Evolutionary conservation across 1,284 basidiomycete species (phyloP).

Genomic region (Cutaneotrichosporon sp.): DNA sequence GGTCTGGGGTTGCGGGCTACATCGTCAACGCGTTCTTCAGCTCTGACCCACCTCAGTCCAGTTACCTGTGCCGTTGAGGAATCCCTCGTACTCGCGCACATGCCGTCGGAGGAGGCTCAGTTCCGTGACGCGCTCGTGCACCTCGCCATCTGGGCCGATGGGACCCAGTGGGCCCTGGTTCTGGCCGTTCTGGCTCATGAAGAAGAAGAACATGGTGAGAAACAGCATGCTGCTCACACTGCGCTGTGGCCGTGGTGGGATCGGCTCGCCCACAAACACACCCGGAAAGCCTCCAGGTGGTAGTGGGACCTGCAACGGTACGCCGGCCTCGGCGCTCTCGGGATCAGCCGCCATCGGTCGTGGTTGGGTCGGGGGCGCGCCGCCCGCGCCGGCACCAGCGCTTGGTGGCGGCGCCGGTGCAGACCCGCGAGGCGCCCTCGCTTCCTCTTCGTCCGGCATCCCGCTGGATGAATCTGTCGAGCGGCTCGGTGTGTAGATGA

Average conservation of each 20-base stretch:
- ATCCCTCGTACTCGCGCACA: slow-evolving; percentile 33
- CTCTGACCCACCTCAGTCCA: slow-evolving; percentile 37
- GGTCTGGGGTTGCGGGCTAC: slow-evolving; percentile 26
- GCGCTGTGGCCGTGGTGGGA: slow-evolving; percentile 23
- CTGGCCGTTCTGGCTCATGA: slow-evolving; percentile 42
- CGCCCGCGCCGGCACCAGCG: neutral
- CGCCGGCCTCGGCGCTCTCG: too few relatives aligned
- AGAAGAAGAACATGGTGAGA: slow-evolving; percentile 30
- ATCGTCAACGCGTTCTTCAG: neutral
- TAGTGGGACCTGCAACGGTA: neutral
- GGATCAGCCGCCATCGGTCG: neutral
- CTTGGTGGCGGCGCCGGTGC: neutral
- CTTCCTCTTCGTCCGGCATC: slow-evolving; percentile 1
- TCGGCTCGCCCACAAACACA: slow-evolving; percentile 14
- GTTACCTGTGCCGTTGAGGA: slow-evolving; percentile 34
- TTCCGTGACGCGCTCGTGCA: slow-evolving; percentile 29
- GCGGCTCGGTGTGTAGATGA: too few relatives aligned
- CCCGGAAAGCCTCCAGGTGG: slow-evolving; percentile 7
- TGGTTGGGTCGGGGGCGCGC: neutral
- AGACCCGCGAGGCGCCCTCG: neutral
- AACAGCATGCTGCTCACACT: slow-evolving; percentile 38
- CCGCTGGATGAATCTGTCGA: neutral
- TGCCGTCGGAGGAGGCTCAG: slow-evolving; percentile 25
- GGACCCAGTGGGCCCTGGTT: slow-evolving; percentile 27
- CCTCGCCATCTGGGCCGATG: slow-evolving; percentile 35